phyloP scores from a whole-genome alignment of 306 rosid species.

The Vigna angularis region DNA sequence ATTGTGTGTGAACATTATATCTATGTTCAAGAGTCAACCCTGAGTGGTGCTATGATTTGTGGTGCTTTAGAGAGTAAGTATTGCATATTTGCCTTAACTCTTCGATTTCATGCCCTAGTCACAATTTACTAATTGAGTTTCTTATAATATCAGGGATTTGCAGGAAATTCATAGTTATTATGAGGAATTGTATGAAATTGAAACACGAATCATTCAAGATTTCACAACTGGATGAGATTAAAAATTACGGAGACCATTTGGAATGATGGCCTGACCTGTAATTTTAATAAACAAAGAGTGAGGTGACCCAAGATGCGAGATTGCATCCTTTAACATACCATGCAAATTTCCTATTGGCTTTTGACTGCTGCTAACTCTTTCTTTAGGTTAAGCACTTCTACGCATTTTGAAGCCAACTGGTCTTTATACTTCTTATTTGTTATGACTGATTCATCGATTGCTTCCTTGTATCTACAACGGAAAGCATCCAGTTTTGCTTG shows the following conservation, averaged over 20 bases:
- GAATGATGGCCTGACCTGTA: not conserved
- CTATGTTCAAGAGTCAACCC: not conserved
- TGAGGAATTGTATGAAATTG: not conserved
- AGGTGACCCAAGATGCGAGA: not conserved
- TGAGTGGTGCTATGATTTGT: not conserved
- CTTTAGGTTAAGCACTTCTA: slow-evolving; percentile 71
- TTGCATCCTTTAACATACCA: slow-evolving; percentile 1
- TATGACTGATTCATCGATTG: slow-evolving; percentile 52
- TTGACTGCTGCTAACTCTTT: slow-evolving; percentile 56
- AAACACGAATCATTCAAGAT: not conserved
- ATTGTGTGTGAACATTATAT: too few species aligned
- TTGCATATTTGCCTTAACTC: not conserved
- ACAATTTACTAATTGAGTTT: not conserved
- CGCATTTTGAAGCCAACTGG: slow-evolving; percentile 61
- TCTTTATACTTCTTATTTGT: slow-evolving; percentile 67
- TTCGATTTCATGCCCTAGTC: not conserved
- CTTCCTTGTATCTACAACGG: slow-evolving; percentile 63
- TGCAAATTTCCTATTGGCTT: slow-evolving; percentile 30
- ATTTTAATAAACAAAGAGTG: not conserved
- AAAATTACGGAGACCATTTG: not conserved
- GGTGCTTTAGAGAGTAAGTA: not conserved
- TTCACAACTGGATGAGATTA: not conserved
- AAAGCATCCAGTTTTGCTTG: slow-evolving; percentile 72
- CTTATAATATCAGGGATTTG: not conserved
- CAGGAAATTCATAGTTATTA: not conserved